Evolutionary conservation across 208 protist species (phyloP), one percentile per base, ranked within the genome.

Genomic region (Phytomonas sp.): DNA sequence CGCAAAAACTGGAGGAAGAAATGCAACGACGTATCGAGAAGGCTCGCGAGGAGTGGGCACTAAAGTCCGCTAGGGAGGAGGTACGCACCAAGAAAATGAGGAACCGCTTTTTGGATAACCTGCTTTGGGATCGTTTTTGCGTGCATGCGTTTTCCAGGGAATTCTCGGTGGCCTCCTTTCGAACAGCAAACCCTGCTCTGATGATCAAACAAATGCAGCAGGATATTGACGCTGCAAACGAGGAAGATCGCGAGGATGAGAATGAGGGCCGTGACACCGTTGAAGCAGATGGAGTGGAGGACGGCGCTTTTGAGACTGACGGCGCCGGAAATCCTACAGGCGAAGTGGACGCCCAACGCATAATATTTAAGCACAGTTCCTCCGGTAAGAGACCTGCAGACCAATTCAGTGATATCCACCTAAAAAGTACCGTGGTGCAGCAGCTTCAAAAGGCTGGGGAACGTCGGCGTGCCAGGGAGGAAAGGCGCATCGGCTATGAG

Each of bases 111-210:
- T 68, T 98, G 28, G 88, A 97, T 56, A 84, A 88, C 64, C 77
- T 99, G 17, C 74, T 94, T 26, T 96, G 90, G 59, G 96, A 99
- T 72, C 84, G 89, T 2, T 96, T 98, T 70, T 74, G 87, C 23
- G 77, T 99, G 0, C 67, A 74, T 17, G 82, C 91, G 17, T 95
- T 98, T 62, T 79, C 81, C 9, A 64, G 60, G 2, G 76, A 83
- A 30, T 89, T 88, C 51, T 61, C 56, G 34, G 97, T 98, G 28
- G 72, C 87, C 0, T 97, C 96, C 0, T 98, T 98, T 71, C 84
- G 97, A 23, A 94, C 94, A 17, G 73, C 70, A 15, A 71, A 98
- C 69, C 83, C 90, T 17, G 51, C 34, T 30, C 72, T 56, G 34
- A 77, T 80, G 11, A 78, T 92, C n/a, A 68, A 65, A 23, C 60